phyloP scores from a whole-genome alignment of 345 rosid species.

The Corchorus capsularis region DNA sequence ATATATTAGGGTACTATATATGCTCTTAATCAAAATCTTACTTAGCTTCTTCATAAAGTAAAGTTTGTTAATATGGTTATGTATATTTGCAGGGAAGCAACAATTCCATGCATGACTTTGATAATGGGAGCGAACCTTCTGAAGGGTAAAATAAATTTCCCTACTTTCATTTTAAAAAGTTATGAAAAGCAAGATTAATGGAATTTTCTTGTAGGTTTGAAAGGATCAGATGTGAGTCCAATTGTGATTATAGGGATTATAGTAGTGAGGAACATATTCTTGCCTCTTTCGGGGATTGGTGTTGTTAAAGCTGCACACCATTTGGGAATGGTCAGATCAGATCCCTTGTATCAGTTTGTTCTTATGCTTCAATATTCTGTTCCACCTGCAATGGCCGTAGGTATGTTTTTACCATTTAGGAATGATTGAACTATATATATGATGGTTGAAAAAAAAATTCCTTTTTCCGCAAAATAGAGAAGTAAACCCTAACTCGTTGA shows the following conservation, averaged over 20 bases:
- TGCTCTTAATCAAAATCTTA: neutral
- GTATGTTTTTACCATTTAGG: no score
- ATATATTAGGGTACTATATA: conserved; percentile 36
- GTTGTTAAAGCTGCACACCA: conserved; percentile 37
- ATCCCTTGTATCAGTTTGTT: conserved; percentile 48
- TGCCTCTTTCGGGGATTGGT: conserved; percentile 41
- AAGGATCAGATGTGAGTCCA: conserved; percentile 31
- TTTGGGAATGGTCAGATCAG: conserved; percentile 35
- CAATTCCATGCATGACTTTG: conserved; percentile 43
- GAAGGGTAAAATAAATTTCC: conserved; percentile 20
- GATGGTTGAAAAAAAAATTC: no score
- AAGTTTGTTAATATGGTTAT: no score
- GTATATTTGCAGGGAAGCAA: conserved; percentile 37
- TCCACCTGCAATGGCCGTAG: conserved; percentile 56
- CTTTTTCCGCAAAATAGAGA: no score
- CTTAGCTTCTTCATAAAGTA: neutral
- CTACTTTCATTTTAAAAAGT: neutral
- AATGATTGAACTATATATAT: no score
- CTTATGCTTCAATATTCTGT: conserved; percentile 56
- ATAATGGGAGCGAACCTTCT: conserved; percentile 54
- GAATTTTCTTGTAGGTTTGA: conserved; percentile 38
- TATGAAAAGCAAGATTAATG: neutral
- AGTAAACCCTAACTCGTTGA: no score
- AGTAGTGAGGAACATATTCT: conserved; percentile 32
- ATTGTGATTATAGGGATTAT: conserved; percentile 38